A percentile compares a stretch with the other conserved stretches of the same genome.
phyloP scores from a whole-genome alignment of 1,284 basidiomycete genomes.

The Tilletia indica region DNA sequence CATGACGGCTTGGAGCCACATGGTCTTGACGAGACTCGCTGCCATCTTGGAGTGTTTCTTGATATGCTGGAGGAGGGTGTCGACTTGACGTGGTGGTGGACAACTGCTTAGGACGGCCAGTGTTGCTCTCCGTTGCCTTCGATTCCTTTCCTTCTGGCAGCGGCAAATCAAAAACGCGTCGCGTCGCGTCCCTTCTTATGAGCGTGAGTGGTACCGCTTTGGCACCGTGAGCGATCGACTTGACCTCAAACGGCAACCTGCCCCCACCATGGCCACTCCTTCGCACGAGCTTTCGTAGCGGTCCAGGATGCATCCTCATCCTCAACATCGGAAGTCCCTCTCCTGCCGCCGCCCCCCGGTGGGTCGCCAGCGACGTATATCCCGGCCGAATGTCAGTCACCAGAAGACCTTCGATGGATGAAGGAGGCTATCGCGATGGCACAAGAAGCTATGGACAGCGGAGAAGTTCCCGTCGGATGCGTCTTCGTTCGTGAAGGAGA shows the following conservation, averaged over 20 bases:
- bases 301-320: too few species aligned
- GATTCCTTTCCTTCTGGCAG: too few species aligned
- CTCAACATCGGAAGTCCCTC: not conserved
- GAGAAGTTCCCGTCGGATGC: constrained; percentile 95
- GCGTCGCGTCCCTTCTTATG: not conserved
- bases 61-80: too few species aligned
- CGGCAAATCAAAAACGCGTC: not conserved
- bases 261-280: too few species aligned
- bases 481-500: constrained; percentile 78
- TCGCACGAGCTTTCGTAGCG: too few species aligned
- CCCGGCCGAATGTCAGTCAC: constrained; percentile 39
- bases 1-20: constrained; percentile 35
- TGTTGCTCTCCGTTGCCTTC: not conserved
- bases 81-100: too few species aligned
- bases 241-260: too few species aligned
- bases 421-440: constrained; percentile 52
- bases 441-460: constrained; percentile 73
- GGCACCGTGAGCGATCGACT: not conserved
- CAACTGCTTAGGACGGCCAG: not conserved
- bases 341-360: constrained; percentile 32
- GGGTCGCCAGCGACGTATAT: constrained; percentile 44
- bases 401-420: constrained; percentile 52
- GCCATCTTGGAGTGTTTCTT: not conserved
- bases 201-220: not conserved
- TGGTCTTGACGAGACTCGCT: not conserved